These are phyloP conservation scores for Paspalum notatum DNA, from an alignment of 176 grass and related monocot species.

Conservation along the genomic window DNA sequence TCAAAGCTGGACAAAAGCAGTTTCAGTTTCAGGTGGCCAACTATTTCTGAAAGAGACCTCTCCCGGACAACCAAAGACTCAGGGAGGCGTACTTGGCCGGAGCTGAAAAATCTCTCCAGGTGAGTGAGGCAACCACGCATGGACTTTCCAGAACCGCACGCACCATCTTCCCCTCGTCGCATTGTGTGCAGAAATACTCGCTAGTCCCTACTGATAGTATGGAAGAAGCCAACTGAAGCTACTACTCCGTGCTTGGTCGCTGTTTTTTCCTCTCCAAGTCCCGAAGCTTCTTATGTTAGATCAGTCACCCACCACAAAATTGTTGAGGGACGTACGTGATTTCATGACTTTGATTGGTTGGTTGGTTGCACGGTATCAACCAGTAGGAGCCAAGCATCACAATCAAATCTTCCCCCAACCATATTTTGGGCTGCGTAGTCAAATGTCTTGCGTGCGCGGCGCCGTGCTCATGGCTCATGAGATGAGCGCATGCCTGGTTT, in stretches of 20 bases:
- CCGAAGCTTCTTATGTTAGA: not conserved
- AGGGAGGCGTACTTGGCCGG: constrained; percentile 6
- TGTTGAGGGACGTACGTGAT: no score
- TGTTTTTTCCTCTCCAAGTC: not conserved
- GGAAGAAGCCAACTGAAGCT: not conserved
- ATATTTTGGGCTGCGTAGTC: no score
- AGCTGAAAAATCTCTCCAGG: not conserved
- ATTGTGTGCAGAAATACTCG: no score
- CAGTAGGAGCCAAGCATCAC: not conserved
- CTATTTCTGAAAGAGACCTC: constrained; percentile 9
- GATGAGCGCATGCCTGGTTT: not conserved
- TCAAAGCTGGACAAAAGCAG: constrained; percentile 31
- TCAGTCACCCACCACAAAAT: no score
- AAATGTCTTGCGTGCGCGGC: no score
- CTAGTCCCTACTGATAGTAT: not conserved
- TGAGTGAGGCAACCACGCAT: not conserved
- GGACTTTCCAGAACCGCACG: constrained; percentile 11
- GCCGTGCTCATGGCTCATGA: not conserved
- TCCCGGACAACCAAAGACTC: constrained; percentile 9
- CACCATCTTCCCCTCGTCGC: not conserved
- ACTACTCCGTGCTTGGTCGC: not conserved
- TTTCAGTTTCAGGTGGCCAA: not conserved
- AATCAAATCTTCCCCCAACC: no score
- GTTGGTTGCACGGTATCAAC: no score
- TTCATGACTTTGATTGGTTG: no score